Conservation (phyloP, 306 rosid species). For the Cucurbita pepo region DNA sequence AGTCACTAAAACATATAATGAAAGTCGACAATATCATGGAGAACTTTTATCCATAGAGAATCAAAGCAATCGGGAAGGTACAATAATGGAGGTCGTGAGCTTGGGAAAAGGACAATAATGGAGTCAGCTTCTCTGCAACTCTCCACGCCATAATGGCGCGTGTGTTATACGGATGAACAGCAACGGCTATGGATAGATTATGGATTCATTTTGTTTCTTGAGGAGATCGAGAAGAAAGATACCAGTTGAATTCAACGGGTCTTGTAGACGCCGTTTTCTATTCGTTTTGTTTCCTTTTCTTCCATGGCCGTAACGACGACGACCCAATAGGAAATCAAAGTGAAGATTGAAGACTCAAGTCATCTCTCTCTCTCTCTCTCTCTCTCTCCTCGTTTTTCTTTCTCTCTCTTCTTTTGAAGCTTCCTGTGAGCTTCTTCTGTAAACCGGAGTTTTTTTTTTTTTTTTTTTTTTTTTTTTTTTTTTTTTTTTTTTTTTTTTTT, state of each 20-base stretch:
- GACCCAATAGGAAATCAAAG: constrained; percentile 6
- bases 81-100: constrained; percentile 4
- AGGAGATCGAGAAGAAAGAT: background rate
- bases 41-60: background rate
- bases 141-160: background rate
- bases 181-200: background rate
- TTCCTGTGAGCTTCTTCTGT: constrained; percentile 1
- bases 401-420: constrained; percentile 13
- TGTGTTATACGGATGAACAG: background rate
- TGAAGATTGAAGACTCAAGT: background rate
- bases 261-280: constrained; percentile 10
- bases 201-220: background rate
- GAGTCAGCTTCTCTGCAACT: background rate
- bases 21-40: too few relatives aligned
- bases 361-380: constrained; percentile 7
- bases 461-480: constrained; percentile 8
- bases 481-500: constrained; percentile 5
- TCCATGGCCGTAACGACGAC: constrained; percentile 9
- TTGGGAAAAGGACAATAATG: constrained; percentile 1
- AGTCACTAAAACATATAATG: too few relatives aligned
- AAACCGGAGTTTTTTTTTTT: background rate
- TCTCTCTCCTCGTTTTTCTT: background rate
- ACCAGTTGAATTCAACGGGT: constrained; percentile 38
- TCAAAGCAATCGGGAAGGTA: background rate
- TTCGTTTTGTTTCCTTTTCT: background rate